Evolutionary conservation across 352 stramenopile genomes (phyloP), one percentile per base, ranked within the genome.

Genomic region (Phytophthora pini): DNA sequence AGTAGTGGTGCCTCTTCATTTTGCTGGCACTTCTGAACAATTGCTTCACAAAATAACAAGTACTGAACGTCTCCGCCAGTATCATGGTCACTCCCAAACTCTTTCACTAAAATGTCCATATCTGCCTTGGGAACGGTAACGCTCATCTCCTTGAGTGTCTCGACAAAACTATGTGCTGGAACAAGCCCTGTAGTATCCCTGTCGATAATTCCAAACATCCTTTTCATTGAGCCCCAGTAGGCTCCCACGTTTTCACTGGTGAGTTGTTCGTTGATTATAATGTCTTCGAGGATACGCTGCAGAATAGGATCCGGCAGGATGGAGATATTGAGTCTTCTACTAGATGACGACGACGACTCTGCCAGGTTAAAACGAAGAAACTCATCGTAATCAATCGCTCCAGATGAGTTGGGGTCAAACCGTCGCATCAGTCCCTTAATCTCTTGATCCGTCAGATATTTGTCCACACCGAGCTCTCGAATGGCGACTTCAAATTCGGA

Each of bases 191-290:
- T 83, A 1, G 74, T 84, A 8, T 91, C 80, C 46, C 92, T 90
- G 70, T 94, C 86, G 12, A 92, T 80, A 41, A 93, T 94, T 15
- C 67, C 75, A 62, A 92, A 92, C 84, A 91, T 94, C 36, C 86
- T 75, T 43, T 91, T 90, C 17, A 94, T 59, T 11, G 85, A 90
- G 11, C 68, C 76, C 53, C 82, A 89, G 51, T 87, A 94, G 1
- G 77, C 74, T 13, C 45, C 61, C 20, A 80, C 68, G 15, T 74
- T 88, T 29, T 64, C 60, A 1, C 56, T 45, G 0, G 79, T 83
- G 4, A 94, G 70, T 9, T 68, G 52, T 58, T 93, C 84, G 27
- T 77, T 71, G 11, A 68, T 58, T 7, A 83, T 56, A 13, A 93
- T 86, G 13, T 75, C 72, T 44, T 82, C 61, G 13, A 91, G 43